Percentiles rank a stretch among this genome's conserved stretches.
Conservation (phyloP, 129 eudicot species). For the Heracleum sosnowskyi region DNA sequence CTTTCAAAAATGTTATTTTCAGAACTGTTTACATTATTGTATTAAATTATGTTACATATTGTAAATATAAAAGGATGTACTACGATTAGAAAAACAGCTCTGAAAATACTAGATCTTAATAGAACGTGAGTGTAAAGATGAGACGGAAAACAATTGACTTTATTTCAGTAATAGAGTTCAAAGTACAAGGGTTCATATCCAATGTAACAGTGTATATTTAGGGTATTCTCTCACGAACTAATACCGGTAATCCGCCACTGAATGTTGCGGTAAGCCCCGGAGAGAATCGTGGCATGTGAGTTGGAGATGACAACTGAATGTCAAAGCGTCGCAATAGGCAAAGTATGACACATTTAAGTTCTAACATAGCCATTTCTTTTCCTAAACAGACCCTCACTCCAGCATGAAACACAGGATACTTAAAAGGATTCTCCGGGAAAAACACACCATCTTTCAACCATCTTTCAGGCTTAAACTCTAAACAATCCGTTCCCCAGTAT, state of each 20-base stretch:
- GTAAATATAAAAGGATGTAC: no score
- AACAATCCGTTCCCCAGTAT: constrained; percentile 30
- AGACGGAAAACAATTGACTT: neutral
- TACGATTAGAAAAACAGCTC: no score
- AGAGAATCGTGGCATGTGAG: constrained; percentile 40
- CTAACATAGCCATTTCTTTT: constrained; percentile 35
- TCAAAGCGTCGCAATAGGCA: constrained; percentile 21
- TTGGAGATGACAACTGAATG: constrained; percentile 2
- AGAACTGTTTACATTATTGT: no score
- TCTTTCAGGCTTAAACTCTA: constrained; percentile 24
- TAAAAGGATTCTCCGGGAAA: constrained; percentile 16
- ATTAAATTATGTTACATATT: no score
- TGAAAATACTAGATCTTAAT: no score
- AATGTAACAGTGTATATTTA: neutral
- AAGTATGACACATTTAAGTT: constrained; percentile 24
- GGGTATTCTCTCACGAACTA: constrained; percentile 27
- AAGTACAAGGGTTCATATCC: neutral
- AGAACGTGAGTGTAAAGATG: neutral
- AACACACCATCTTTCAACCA: constrained; percentile 21
- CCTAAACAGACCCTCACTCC: constrained; percentile 40
- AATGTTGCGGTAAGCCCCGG: constrained; percentile 81
- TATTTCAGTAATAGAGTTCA: neutral
- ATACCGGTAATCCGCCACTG: constrained; percentile 39
- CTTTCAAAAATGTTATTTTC: no score
- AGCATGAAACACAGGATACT: constrained; percentile 37